Evolutionary conservation across 75 land plant species (phyloP), one percentile per base, ranked within the genome.

Genomic region (Cryptomeria japonica): DNA sequence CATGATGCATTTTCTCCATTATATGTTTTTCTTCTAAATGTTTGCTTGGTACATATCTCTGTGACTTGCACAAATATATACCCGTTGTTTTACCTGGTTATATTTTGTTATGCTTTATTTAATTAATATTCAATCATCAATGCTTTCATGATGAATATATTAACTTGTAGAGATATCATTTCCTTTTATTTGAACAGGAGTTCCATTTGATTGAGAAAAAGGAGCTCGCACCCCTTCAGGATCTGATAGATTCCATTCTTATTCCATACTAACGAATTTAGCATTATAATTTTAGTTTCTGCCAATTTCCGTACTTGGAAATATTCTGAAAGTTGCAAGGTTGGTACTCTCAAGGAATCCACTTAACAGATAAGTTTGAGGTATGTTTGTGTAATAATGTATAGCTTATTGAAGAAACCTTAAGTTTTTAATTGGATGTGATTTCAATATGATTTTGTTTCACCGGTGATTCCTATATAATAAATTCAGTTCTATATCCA

Each of bases 221-320:
- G 87, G 98, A 97, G 91, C 97, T 97, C 53, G 99, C 98, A 88
- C 99, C 99, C 34, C 93, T 97, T 79, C 99, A 97, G 88, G 99
- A 97, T 91, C 96, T 97, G 13, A 95, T 97, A 77, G 99, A 97
- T 64, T 97, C 99, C 80, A 96, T 97, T 86, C 84, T 95, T 75
- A 79, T 93, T 82, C 94, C 96, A 28, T 97, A 95, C 90, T 94
- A 87, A 34, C 39, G 83, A 41, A 80, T 80, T 37, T 38, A 80
- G 83, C 19, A 80, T 39, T 38, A 11, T 80, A 80, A 37, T 37
- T 36, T 25, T 18, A 80, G 83, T 22, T 16, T 80, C 37, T 80
- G 37, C 19, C 25, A 37, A 41, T 80, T 55, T 55, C 58, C 11
- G 39, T 5, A 11, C 32, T 47, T 39, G 83, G 7, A 80, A 37